phyloP scores from a whole-genome alignment of 768 basidiomycete genomes.

The Lyophyllum decastes region DNA sequence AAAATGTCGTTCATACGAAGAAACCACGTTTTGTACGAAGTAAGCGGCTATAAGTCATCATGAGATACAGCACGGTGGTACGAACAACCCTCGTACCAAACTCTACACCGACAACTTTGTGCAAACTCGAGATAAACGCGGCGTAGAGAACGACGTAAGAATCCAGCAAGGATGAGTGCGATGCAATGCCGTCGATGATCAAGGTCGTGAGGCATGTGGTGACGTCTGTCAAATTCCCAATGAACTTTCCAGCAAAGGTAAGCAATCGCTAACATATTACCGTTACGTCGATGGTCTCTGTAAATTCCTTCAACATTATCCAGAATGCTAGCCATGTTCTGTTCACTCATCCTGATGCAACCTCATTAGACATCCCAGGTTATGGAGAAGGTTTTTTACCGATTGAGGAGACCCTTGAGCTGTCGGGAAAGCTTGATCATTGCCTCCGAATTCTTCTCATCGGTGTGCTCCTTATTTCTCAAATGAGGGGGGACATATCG shows the following conservation, averaged over 20 bases:
- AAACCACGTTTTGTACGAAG: slow-evolving; percentile 75
- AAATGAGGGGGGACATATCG: slow-evolving; percentile 86
- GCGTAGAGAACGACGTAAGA: slow-evolving; percentile 90
- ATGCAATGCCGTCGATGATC: slow-evolving; percentile 77
- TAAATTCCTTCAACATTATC: slow-evolving; percentile 77
- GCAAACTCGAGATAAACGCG: slow-evolving; percentile 77
- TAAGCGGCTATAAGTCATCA: slow-evolving; percentile 60
- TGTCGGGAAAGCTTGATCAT: slow-evolving; percentile 66
- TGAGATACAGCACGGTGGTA: not conserved
- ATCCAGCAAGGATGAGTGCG: slow-evolving; percentile 80
- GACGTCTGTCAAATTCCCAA: slow-evolving; percentile 55
- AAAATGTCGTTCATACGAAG: slow-evolving; percentile 65
- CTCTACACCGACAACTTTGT: slow-evolving; percentile 82
- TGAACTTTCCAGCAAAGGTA: not conserved
- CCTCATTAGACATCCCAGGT: not conserved
- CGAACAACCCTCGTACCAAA: slow-evolving; percentile 62
- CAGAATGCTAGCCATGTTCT: slow-evolving; percentile 78
- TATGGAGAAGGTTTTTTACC: slow-evolving; percentile 41
- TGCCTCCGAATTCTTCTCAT: slow-evolving; percentile 36
- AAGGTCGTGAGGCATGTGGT: slow-evolving; percentile 76
- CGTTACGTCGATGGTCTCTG: slow-evolving; percentile 74
- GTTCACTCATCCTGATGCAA: slow-evolving; percentile 79
- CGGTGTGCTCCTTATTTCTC: slow-evolving; percentile 37
- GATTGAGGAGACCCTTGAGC: slow-evolving; percentile 86
- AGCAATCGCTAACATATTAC: slow-evolving; percentile 38